Evolutionary conservation across 768 basidiomycete genomes (phyloP), one percentile per base, ranked within the genome.

Genomic region (Phanerochaete carnosa): DNA sequence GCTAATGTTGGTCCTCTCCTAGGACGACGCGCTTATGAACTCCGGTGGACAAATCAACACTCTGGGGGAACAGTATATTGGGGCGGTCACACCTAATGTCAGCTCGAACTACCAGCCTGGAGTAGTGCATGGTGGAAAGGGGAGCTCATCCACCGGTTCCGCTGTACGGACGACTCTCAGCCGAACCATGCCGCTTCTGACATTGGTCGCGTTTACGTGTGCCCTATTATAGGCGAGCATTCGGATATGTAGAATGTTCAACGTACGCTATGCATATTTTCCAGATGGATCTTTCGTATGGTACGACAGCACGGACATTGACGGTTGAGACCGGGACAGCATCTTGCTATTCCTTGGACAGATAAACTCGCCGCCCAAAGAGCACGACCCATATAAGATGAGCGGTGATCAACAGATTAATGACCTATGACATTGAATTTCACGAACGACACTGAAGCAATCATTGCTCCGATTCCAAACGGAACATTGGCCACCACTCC

Each of bases 401-500:
- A n/a, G n/a, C n/a, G n/a, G n/a, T n/a, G n/a, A n/a, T n/a, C n/a
- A n/a, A n/a, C n/a, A n/a, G n/a, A n/a, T n/a, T n/a, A n/a, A n/a
- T n/a, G n/a, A n/a, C n/a, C n/a, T n/a, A n/a, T n/a, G n/a, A n/a
- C n/a, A n/a, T n/a, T n/a, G n/a, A n/a, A 47, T 22, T 6, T 23
- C 12, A 47, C 37, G 3, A 47, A 26, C 46, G 12, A 47, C 46
- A 22, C 13, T 45, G 15, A 12, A 22, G 19, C 22, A n/a, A 9
- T 45, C 32, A 43, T 19, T 57, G 45, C 43, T 55, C 53, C 43
- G 35, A 6, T 15, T 51, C 47, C 45, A 29, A 28, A 16, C 25
- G 47, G 19, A 63, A 23, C 11, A 22, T 33, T 22, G 89, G 89
- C 83, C 84, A 86, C 82, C 86, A 85, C 61, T 83, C 68, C 16